A percentile compares a stretch with the other conserved stretches of the same genome.
Evolutionary conservation across 2,329 filamentous ascomycete genomes (phyloP).

Genomic region (Arachnomyces sp.): DNA sequence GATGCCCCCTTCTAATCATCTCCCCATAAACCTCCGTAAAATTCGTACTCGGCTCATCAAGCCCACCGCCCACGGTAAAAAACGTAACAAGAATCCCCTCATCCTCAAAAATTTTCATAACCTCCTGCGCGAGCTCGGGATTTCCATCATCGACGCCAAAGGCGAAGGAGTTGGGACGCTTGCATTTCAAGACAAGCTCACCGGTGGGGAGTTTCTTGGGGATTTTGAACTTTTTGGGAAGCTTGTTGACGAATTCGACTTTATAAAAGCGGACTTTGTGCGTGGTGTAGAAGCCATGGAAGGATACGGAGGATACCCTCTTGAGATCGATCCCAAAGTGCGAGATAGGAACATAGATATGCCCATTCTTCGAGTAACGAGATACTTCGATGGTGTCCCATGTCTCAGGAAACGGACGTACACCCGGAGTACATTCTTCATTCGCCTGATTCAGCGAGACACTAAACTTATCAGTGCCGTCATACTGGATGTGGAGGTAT

Average conservation of each 20-base stretch:
- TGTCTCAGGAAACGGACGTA: slow-evolving; percentile 56
- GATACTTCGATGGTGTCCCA: slow-evolving; percentile 59
- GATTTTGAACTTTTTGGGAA: slow-evolving; percentile 45
- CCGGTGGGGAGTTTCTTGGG: slow-evolving; percentile 55
- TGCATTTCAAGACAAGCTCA: slow-evolving; percentile 55
- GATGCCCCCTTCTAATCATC: slow-evolving; percentile 55
- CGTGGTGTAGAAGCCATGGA: slow-evolving; percentile 56
- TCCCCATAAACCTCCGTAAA: slow-evolving; percentile 56
- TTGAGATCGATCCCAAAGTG: slow-evolving; percentile 57
- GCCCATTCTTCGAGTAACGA: slow-evolving; percentile 46
- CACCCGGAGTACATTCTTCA: slow-evolving; percentile 45
- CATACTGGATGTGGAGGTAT: slow-evolving; percentile 58
- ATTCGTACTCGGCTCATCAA: slow-evolving; percentile 52
- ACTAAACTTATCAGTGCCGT: slow-evolving; percentile 54
- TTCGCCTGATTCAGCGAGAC: slow-evolving; percentile 62
- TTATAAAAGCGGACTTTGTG: slow-evolving; percentile 45
- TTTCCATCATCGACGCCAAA: slow-evolving; percentile 65
- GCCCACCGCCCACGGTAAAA: slow-evolving; percentile 59
- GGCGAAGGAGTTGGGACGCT: slow-evolving; percentile 60
- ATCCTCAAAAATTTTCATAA: slow-evolving; percentile 53
- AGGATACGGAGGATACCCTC: slow-evolving; percentile 50
- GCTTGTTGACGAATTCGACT: slow-evolving; percentile 52
- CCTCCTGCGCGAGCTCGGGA: slow-evolving; percentile 50
- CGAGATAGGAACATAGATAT: slow-evolving; percentile 59
- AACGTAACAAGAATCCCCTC: slow-evolving; percentile 60